Evolutionary conservation across 306 rosid species (phyloP).

Genomic region (Trichosanthes cucumerina): DNA sequence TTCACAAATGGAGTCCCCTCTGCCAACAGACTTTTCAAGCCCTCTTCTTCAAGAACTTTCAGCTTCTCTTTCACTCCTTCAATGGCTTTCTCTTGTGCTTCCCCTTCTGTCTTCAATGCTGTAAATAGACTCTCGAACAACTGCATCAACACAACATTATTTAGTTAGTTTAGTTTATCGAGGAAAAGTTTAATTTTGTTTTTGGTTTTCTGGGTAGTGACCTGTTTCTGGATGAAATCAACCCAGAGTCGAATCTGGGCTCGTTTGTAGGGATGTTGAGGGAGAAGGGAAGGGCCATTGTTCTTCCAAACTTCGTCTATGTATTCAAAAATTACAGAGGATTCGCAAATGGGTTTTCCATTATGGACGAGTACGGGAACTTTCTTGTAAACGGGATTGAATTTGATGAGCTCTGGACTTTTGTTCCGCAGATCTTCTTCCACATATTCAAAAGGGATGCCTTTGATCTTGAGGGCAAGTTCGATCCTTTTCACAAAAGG

Average conservation of each 20-base stretch:
- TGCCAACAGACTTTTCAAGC: conserved; percentile 11
- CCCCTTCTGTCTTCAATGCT: conserved; percentile 5
- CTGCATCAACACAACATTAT: not conserved
- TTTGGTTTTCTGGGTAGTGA: not conserved
- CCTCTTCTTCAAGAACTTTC: conserved; percentile 13
- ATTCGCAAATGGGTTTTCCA: conserved; percentile 23
- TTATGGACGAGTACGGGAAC: conserved; percentile 25
- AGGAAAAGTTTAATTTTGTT: too few species aligned
- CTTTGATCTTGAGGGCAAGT: conserved; percentile 19
- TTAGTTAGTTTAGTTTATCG: too few species aligned
- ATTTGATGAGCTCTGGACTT: conserved; percentile 10
- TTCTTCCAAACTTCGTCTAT: conserved; percentile 25
- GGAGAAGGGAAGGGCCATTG: conserved; percentile 9
- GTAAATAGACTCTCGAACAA: not conserved
- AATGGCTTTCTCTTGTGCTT: conserved; percentile 17
- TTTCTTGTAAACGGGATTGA: conserved; percentile 23
- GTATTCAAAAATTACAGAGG: conserved; percentile 21
- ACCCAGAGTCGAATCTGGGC: conserved; percentile 27
- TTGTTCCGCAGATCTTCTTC: conserved; percentile 24
- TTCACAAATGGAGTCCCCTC: conserved; percentile 3
- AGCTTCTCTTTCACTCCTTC: conserved; percentile 9
- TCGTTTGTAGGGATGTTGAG: conserved; percentile 14
- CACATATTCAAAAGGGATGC: conserved; percentile 12
- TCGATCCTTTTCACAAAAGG: conserved; percentile 24
- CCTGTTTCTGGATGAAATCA: conserved; percentile 22